These are phyloP conservation scores for Mortierella sp. DNA, from an alignment of 371 early-diverging fungal genomes.

Conservation along the genomic window DNA sequence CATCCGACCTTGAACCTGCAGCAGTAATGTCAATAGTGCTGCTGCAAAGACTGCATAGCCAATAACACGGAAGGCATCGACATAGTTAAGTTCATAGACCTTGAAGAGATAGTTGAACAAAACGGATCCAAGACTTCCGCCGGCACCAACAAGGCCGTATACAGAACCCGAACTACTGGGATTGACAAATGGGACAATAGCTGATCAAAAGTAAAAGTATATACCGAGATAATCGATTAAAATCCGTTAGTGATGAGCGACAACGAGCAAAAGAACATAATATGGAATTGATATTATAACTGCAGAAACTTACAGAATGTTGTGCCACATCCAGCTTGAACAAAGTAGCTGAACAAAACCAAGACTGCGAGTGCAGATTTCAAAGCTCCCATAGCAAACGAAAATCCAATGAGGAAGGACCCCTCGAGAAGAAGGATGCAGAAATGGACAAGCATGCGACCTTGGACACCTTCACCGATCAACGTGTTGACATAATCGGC, in stretches of 20 bases:
- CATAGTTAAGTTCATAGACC: constrained; percentile 37
- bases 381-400: constrained; percentile 36
- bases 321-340: constrained; percentile 59
- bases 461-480: constrained; percentile 49
- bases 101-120: constrained; percentile 61
- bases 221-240: not conserved
- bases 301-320: constrained; percentile 37
- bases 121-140: constrained; percentile 65
- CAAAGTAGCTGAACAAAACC: constrained; percentile 60
- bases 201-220: constrained; percentile 31
- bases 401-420: constrained; percentile 57
- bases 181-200: constrained; percentile 60
- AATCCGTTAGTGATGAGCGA: constrained; percentile 8
- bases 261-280: not conserved
- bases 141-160: constrained; percentile 63
- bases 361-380: constrained; percentile 53
- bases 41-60: constrained; percentile 29
- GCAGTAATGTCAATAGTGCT: constrained; percentile 34
- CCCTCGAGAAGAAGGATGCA: constrained; percentile 59
- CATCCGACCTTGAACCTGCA: constrained; percentile 31
- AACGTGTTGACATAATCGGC: constrained; percentile 56
- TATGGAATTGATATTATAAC: not conserved
- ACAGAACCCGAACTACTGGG: constrained; percentile 56
- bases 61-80: constrained; percentile 36
- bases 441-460: constrained; percentile 62